Base-by-base conservation (phyloP, 2,329 filamentous ascomycete species). In the Nannizziopsis arthrosporioides region DNA sequence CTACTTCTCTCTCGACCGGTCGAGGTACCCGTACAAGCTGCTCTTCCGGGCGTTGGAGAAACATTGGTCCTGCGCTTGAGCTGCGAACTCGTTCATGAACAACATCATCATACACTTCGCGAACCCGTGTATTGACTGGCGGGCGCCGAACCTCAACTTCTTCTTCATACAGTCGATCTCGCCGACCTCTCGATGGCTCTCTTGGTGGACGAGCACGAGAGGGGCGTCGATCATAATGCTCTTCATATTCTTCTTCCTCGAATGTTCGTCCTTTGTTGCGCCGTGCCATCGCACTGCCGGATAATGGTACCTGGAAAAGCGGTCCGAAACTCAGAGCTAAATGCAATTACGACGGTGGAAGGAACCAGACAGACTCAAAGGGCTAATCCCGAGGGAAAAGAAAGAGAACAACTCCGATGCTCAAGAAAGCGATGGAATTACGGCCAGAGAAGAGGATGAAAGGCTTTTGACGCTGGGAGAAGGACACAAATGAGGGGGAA, bases 51-150 rank as follows among this genome's bases (percentile, higher is more conserved):
- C 59, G 57, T 31, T 58, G 49, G 22, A 63, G 47, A 10, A 60
- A 58, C 50, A 66, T 45, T 4, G 58, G 59, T 2, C 59, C 63
- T 15, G 60, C 61, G 15, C 55, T 55, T 15, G 59, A 54, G 22
- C 57, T 61, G 7, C 57, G 58, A 56, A 52, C 61, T 61, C 44
- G 61, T 59, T 44, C 66, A 62, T 47, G 57, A 58, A 22, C 66
- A 49, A 40, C 67, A 62, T 18, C 67, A 8, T 58, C 54, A 5
- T 56, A 57, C 12, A 68, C 68, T 34, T 65, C 63, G n/a, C 63
- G 58, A 27, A 62, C 61, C 57, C 58, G 76, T 62, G 61, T 73
- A 47, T 53, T 68, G 56, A 56, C 73, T 61, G 54, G 53, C 22
- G 59, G 60, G 32, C 56, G 59, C 17, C 50, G 55, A 36, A 53